Base-by-base conservation (phyloP, 495 filamentous ascomycete species). In the Penicillium goetzii region DNA sequence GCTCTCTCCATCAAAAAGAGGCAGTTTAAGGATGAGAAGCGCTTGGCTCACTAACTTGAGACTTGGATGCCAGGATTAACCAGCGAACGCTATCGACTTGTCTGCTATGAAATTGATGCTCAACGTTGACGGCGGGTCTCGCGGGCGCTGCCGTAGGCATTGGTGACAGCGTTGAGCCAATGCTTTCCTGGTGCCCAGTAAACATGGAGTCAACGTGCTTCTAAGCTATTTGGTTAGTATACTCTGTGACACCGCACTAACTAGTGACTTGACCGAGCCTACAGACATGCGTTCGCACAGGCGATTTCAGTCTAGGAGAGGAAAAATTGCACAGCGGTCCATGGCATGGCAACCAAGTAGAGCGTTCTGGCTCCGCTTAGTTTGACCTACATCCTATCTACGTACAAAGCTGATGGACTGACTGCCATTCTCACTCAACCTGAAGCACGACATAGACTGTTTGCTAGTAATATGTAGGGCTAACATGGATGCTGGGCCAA, bases 401-500 rank as follows among this genome's bases (percentile, higher is more conserved):
- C 6, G 28, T 30, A 30, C 28, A 30, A 30, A 30, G 28, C 6
- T 30, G 6, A 30, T 30, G 28, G 28, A 30, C 28, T 30, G 28
- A 30, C 28, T 30, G 2, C 28, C 28, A 30, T 30, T 30, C 28
- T 30, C 28, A 30, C 28, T 30, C 28, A 30, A 6, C 28, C 28
- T 30, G 28, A 30, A 30, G 28, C 28, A 30, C 28, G n/a, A 41
- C 38, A n/a, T 14, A 41, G 38, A 41, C 50, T 26, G 26, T 30
- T 52, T 52, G 38, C 38, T 41, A 41, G 38, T n/a, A 41, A 41
- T 41, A 41, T n/a, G 12, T 41, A 41, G 38, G 12, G 38, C 38
- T 41, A 41, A 41, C 14, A 41, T 41, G 17, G 38, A 41, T 41
- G 38, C 38, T 41, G 38, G 38, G 38, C 38, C 38, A 41, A 41